Conservation (phyloP, 768 basidiomycete genomes). For the Coprinopsis marcescibilis region DNA sequence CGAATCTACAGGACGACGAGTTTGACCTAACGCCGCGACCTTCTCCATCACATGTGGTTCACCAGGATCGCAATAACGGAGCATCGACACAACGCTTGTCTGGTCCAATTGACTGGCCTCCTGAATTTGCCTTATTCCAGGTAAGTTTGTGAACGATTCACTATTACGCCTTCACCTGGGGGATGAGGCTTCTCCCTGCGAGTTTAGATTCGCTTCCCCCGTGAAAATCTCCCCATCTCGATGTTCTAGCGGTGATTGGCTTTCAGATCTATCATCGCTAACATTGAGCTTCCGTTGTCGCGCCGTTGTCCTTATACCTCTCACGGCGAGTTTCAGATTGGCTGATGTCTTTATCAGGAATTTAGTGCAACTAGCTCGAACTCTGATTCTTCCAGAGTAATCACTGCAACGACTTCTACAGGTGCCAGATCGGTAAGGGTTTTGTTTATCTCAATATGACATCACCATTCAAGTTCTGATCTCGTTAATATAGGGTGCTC, state of each 20-base stretch:
- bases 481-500: background rate
- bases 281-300: background rate
- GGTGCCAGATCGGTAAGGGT: constrained; percentile 21
- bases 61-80: background rate
- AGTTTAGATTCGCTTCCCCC: constrained; percentile 21
- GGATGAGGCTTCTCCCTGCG: constrained; percentile 10
- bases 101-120: constrained; percentile 19
- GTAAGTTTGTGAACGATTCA: constrained; percentile 20
- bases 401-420: background rate
- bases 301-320: background rate
- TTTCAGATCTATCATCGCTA: constrained; percentile 5
- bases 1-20: constrained; percentile 11
- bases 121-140: constrained; percentile 29
- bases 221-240: constrained; percentile 14
- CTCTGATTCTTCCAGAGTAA: constrained; percentile 4
- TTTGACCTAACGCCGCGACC: constrained; percentile 9
- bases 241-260: constrained; percentile 13
- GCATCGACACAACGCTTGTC: background rate
- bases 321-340: background rate
- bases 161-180: constrained; percentile 12
- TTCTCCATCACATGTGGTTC: no score
- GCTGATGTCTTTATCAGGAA: constrained; percentile 12
- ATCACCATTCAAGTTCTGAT: constrained; percentile 13
- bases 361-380: constrained; percentile 10
- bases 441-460: constrained; percentile 17